phyloP scores from a whole-genome alignment of 352 stramenopile species.

The Globisporangium paroecandrum region DNA sequence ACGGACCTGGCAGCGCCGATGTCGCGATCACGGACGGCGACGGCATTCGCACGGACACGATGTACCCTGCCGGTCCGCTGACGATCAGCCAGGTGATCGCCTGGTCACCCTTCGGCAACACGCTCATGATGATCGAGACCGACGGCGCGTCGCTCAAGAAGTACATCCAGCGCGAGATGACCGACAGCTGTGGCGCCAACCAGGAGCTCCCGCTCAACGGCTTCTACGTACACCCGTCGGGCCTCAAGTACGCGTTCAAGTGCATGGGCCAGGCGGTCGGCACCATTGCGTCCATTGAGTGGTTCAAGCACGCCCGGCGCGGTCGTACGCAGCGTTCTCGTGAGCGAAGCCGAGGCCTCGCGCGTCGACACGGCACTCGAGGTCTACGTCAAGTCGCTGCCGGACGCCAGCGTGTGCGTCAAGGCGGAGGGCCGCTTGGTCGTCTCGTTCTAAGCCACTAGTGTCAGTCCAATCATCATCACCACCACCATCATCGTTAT shows the following conservation, averaged over 20 bases:
- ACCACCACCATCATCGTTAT: background rate
- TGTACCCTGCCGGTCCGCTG: too few species aligned
- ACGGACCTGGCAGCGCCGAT: too few species aligned
- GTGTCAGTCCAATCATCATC: too few species aligned
- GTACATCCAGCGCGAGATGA: slow-evolving; percentile 32
- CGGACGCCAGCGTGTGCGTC: slow-evolving; percentile 16
- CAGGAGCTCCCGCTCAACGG: slow-evolving; percentile 18
- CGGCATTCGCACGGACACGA: too few species aligned
- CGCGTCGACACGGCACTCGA: slow-evolving; percentile 17
- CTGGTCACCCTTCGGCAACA: slow-evolving; percentile 29
- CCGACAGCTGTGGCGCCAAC: slow-evolving; percentile 25
- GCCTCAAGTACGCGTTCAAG: slow-evolving; percentile 20
- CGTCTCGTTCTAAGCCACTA: background rate
- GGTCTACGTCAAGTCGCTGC: slow-evolving; percentile 16
- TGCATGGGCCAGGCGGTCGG: slow-evolving; percentile 14
- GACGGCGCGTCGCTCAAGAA: slow-evolving; percentile 39
- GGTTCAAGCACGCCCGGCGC: slow-evolving; percentile 14
- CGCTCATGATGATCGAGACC: slow-evolving; percentile 20
- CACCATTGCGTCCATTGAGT: slow-evolving; percentile 16
- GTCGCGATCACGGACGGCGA: too few species aligned
- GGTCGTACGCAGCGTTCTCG: background rate
- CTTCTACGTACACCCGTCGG: slow-evolving; percentile 20
- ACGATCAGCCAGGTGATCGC: too few species aligned
- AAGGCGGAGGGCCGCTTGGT: slow-evolving; percentile 15
- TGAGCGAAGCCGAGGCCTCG: slow-evolving; percentile 10